phyloP scores from a whole-genome alignment of 1,139 yeast genomes.

The Sugiyamaella neomexicana region DNA sequence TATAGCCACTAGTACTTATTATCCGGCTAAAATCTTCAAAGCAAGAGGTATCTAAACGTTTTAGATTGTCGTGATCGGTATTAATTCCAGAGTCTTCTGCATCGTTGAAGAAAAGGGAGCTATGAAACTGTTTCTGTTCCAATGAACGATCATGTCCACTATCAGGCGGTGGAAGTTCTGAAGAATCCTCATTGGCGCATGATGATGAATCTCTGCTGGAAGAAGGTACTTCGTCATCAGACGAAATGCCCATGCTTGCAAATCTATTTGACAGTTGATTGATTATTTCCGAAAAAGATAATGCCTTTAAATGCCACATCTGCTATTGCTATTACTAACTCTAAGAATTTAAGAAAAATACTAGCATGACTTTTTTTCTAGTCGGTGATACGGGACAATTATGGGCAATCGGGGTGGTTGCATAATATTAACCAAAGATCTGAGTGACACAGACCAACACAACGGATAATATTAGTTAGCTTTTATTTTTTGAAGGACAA shows the following conservation, averaged over 20 bases:
- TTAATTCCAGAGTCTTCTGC: background rate
- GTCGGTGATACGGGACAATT: background rate
- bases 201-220: background rate
- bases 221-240: background rate
- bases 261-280: background rate
- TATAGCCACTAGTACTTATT: background rate
- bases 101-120: background rate
- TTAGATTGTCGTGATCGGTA: background rate
- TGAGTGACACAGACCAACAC: background rate
- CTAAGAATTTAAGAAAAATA: background rate
- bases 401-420: background rate
- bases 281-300: conserved; percentile 1
- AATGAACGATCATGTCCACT: background rate
- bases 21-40: conserved; percentile 8
- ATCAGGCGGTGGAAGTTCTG: background rate
- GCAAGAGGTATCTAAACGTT: background rate
- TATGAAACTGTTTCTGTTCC: background rate
- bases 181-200: background rate
- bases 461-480: background rate
- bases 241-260: background rate
- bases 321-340: background rate
- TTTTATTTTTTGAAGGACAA: too few relatives aligned
- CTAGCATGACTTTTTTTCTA: background rate
- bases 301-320: conserved; percentile 7
- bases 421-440: background rate